phyloP scores from a whole-genome alignment of 2,329 filamentous ascomycete genomes.

The Fusarium xylarioides region DNA sequence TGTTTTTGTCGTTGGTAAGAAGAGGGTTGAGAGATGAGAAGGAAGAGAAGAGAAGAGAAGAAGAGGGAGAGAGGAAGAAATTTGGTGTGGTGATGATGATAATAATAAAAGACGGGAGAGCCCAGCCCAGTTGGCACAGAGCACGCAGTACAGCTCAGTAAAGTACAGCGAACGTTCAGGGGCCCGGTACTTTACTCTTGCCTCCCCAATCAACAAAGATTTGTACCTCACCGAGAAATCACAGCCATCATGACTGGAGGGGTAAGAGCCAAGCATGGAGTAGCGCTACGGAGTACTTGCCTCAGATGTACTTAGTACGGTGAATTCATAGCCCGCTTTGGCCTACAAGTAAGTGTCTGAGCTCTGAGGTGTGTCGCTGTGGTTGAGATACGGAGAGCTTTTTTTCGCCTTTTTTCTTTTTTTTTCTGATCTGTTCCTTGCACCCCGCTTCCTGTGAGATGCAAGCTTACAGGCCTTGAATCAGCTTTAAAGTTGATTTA shows the following conservation, averaged over 20 bases:
- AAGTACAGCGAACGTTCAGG: not conserved
- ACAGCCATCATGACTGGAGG: constrained; percentile 28
- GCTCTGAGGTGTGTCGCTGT: not conserved
- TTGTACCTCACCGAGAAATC: constrained; percentile 32
- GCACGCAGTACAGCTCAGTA: not conserved
- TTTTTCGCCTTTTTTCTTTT: not conserved
- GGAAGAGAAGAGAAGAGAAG: constrained; percentile 14
- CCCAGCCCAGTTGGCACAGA: not conserved
- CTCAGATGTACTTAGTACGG: constrained; percentile 34
- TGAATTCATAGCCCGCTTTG: constrained; percentile 26
- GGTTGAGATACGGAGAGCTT: constrained; percentile 20
- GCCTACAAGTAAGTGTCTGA: constrained; percentile 9
- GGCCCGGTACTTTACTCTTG: constrained; percentile 22
- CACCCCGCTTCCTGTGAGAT: constrained; percentile 33
- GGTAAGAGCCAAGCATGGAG: constrained; percentile 22
- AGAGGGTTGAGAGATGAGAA: constrained; percentile 26
- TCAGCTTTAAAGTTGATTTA: not conserved
- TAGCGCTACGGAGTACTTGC: constrained; percentile 37
- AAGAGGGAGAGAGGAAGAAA: constrained; percentile 13
- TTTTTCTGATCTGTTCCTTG: constrained; percentile 21
- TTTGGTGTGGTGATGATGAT: constrained; percentile 38
- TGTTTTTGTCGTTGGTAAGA: constrained; percentile 15
- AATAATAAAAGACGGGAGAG: constrained; percentile 31
- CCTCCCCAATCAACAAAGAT: constrained; percentile 31
- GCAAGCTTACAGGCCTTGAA: not conserved